A percentile compares a stretch with the other conserved stretches of the same genome.
phyloP scores from a whole-genome alignment of 257 asterid species.

The Voacanga thouarsii region DNA sequence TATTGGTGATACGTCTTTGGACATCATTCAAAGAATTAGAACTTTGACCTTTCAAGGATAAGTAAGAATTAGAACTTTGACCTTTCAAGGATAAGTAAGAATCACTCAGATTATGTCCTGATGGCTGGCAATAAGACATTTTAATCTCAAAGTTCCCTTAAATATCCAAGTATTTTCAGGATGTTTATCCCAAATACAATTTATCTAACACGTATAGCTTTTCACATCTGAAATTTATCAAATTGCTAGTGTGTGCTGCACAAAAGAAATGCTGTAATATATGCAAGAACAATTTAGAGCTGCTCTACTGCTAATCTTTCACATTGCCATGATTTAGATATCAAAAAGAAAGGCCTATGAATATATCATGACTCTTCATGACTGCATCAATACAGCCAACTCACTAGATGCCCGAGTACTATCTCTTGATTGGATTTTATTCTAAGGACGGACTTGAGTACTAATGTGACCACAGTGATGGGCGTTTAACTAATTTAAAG shows the following conservation, averaged over 20 bases:
- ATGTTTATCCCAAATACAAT: background rate
- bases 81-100: too few species aligned
- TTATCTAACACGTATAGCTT: too few species aligned
- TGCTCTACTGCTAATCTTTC: background rate
- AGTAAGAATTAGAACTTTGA: background rate
- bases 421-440: background rate
- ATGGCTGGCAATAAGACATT: background rate
- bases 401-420: background rate
- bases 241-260: background rate
- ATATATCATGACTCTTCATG: too few species aligned
- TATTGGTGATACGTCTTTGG: background rate
- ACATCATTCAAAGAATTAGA: background rate
- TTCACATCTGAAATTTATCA: background rate
- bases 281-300: background rate
- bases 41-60: background rate
- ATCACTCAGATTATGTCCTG: too few species aligned
- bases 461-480: background rate
- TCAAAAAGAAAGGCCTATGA: background rate
- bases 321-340: too few species aligned
- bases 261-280: background rate
- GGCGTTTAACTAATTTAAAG: too few species aligned
- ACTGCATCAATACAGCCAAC: background rate
- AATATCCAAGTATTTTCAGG: background rate
- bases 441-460: background rate
- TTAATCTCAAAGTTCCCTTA: background rate